Conservation (phyloP, 192 early-diverging fungal genomes). For the Pilaira anomala region DNA sequence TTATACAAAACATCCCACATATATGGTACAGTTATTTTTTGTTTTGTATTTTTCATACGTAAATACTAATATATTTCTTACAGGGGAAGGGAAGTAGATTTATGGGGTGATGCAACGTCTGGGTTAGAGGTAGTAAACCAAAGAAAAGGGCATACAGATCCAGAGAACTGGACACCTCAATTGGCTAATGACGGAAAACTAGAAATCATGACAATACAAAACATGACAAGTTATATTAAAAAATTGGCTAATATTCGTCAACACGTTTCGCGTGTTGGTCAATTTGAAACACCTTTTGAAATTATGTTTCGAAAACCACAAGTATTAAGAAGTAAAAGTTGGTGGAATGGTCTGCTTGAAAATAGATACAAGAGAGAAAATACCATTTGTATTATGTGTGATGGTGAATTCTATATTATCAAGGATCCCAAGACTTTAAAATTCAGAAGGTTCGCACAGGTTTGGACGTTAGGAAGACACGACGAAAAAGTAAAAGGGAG, state of each 20-base stretch:
- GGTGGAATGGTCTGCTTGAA: neutral
- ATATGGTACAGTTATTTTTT: constrained; percentile 42
- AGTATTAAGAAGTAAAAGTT: neutral
- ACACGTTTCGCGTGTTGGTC: constrained; percentile 61
- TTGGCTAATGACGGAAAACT: constrained; percentile 65
- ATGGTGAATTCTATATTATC: constrained; percentile 74
- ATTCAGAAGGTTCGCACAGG: constrained; percentile 62
- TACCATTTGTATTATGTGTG: constrained; percentile 67
- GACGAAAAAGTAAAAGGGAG: constrained; percentile 18
- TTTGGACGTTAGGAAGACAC: constrained; percentile 56
- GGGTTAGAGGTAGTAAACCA: constrained; percentile 40
- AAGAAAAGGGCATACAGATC: constrained; percentile 50
- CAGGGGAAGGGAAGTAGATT: constrained; percentile 61
- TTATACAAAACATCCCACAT: constrained; percentile 68
- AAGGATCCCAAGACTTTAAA: constrained; percentile 55
- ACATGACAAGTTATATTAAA: constrained; percentile 61
- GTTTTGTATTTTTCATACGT: neutral
- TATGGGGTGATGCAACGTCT: constrained; percentile 57
- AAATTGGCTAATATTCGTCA: constrained; percentile 49
- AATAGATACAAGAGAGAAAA: constrained; percentile 33
- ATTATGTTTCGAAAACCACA: constrained; percentile 51
- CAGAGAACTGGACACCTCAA: constrained; percentile 57
- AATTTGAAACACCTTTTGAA: constrained; percentile 54
- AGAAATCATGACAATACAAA: constrained; percentile 62
- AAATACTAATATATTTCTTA: neutral